These are phyloP conservation scores for Oleoguttula mirabilis DNA, from an alignment of 495 filamentous ascomycete species.

Conservation along the genomic window DNA sequence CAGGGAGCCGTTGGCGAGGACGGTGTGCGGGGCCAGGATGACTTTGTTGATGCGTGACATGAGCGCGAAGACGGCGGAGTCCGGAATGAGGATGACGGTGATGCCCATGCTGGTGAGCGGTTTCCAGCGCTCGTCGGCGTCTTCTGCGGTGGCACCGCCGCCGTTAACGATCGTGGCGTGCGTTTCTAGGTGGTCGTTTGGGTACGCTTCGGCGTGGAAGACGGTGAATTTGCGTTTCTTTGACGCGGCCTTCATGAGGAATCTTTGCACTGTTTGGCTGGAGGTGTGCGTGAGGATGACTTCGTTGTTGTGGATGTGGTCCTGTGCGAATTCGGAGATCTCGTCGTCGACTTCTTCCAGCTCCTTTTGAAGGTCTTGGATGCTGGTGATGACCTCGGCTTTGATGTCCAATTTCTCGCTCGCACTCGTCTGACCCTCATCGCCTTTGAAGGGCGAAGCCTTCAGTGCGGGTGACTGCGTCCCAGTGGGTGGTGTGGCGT, in stretches of 20 bases:
- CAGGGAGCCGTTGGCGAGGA: conserved; percentile 74
- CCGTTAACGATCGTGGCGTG: conserved; percentile 47
- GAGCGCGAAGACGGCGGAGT: conserved; percentile 74
- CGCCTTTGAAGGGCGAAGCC: conserved; percentile 11
- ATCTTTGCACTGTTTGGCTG: conserved; percentile 71
- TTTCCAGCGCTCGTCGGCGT: conserved; percentile 53
- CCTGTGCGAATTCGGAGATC: conserved; percentile 71
- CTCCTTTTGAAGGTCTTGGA: conserved; percentile 85
- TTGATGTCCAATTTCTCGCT: conserved; percentile 45
- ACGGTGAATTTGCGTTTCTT: conserved; percentile 79
- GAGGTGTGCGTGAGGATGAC: conserved; percentile 75
- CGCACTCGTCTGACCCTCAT: not conserved
- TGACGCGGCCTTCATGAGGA: conserved; percentile 72
- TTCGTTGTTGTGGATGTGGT: conserved; percentile 84
- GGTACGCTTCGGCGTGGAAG: conserved; percentile 60
- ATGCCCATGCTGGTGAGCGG: conserved; percentile 64
- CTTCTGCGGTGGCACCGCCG: conserved; percentile 36
- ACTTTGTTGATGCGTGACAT: conserved; percentile 94
- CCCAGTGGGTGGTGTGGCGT: conserved; percentile 29
- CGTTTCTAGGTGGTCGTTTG: conserved; percentile 52
- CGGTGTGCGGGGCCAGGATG: conserved; percentile 70
- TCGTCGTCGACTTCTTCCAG: conserved; percentile 78
- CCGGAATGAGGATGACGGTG: conserved; percentile 67
- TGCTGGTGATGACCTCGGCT: conserved; percentile 79
- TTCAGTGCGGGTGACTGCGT: conserved; percentile 22